These are phyloP conservation scores for Candida golubevii DNA, from an alignment of 805 yeast genomes.

Conservation along the genomic window DNA sequence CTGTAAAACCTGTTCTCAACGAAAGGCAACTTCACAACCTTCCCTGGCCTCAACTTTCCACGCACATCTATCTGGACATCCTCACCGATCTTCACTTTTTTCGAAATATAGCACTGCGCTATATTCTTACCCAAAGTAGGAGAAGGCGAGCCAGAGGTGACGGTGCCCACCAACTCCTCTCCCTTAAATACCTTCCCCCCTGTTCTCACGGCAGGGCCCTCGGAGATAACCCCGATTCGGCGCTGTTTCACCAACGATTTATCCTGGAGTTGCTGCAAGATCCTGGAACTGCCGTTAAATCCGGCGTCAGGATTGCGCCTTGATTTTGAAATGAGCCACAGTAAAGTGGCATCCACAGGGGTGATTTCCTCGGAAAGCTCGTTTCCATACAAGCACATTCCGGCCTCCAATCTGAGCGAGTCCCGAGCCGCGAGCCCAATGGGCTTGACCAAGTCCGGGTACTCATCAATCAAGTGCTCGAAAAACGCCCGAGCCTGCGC, in stretches of 20 bases:
- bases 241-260: constrained; percentile 48
- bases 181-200: constrained; percentile 62
- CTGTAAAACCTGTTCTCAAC: constrained; percentile 70
- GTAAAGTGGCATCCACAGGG: constrained; percentile 83
- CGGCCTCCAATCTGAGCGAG: constrained; percentile 92
- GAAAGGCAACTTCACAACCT: constrained; percentile 80
- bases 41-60: constrained; percentile 75
- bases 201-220: constrained; percentile 92
- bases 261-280: constrained; percentile 66
- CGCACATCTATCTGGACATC: constrained; percentile 71
- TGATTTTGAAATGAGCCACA: constrained; percentile 85
- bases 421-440: constrained; percentile 99
- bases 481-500: constrained; percentile 56
- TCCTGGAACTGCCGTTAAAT: constrained; percentile 75
- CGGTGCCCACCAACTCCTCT: constrained; percentile 46
- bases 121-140: constrained; percentile 69
- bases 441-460: constrained; percentile 61
- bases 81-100: constrained; percentile 71
- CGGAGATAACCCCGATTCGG: constrained; percentile 71
- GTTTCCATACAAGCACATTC: constrained; percentile 96
- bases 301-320: constrained; percentile 50
- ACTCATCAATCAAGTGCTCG: constrained; percentile 48
- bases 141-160: constrained; percentile 61
- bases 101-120: constrained; percentile 85
- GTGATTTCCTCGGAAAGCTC: constrained; percentile 76